These are phyloP conservation scores for Pilatotrama ljubarskyi DNA, from an alignment of 768 basidiomycete genomes.

Conservation along the genomic window DNA sequence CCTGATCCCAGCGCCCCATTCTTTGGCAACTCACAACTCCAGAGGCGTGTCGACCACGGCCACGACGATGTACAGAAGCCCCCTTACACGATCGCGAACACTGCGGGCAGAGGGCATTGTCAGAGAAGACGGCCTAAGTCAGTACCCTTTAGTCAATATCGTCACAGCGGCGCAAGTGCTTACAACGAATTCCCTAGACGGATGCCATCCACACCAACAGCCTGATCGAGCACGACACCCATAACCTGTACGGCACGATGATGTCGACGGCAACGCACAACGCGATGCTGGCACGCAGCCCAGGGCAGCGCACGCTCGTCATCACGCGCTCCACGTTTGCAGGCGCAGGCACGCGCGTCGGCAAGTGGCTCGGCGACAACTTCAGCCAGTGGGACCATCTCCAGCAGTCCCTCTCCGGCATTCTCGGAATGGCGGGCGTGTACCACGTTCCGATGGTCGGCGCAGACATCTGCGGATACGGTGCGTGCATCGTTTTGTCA, in stretches of 20 bases:
- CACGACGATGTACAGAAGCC: conserved; percentile 47
- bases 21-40: conserved; percentile 37
- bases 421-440: conserved; percentile 63
- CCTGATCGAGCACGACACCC: conserved; percentile 58
- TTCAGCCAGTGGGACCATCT: conserved; percentile 61
- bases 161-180: not conserved
- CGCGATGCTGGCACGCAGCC: conserved; percentile 63
- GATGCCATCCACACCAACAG: conserved; percentile 55
- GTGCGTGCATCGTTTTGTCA: conserved; percentile 35
- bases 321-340: conserved; percentile 77
- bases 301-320: conserved; percentile 58
- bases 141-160: conserved; percentile 22
- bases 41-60: conserved; percentile 32
- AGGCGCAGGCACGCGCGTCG: conserved; percentile 64
- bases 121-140: conserved; percentile 57
- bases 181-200: conserved; percentile 20
- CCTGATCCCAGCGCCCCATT: conserved; percentile 57
- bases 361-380: conserved; percentile 77
- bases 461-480: conserved; percentile 70
- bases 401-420: conserved; percentile 58
- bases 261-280: conserved; percentile 63
- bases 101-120: conserved; percentile 47
- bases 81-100: conserved; percentile 61
- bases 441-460: conserved; percentile 79
- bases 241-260: conserved; percentile 72